A percentile compares a stretch with the other conserved stretches of the same genome.
Evolutionary conservation across 176 grass and related monocot species (phyloP).

Genomic region (Triticum timopheevii): DNA sequence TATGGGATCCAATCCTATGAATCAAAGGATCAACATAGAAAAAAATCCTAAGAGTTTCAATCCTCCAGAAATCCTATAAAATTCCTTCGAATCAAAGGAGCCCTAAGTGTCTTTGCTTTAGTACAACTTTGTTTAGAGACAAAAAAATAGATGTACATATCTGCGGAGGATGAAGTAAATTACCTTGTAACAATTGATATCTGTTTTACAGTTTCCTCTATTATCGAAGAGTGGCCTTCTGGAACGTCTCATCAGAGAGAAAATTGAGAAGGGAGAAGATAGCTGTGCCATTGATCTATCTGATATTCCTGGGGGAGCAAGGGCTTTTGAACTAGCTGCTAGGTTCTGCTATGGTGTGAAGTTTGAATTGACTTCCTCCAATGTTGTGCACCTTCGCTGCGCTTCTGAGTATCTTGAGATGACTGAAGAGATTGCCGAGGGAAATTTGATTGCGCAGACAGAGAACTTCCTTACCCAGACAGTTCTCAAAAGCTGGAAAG

Average conservation of each 20-base stretch:
- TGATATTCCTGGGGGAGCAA: conserved; percentile 64
- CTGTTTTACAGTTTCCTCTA: conserved; percentile 74
- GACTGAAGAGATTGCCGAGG: conserved; percentile 79
- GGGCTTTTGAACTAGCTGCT: conserved; percentile 72
- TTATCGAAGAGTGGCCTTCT: conserved; percentile 89
- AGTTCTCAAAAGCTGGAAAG: conserved; percentile 82
- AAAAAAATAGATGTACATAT: conserved; percentile 13
- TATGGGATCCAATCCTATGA: too few species aligned
- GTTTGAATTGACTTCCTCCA: conserved; percentile 82
- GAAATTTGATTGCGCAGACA: conserved; percentile 72
- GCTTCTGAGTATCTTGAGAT: conserved; percentile 76
- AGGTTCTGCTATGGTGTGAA: conserved; percentile 92
- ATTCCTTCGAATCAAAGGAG: too few species aligned
- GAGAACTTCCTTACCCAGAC: conserved; percentile 70
- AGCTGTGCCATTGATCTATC: conserved; percentile 49
- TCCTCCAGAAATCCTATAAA: too few species aligned
- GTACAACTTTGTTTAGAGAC: not conserved
- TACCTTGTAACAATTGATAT: not conserved
- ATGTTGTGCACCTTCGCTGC: conserved; percentile 71
- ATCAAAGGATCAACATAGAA: too few species aligned
- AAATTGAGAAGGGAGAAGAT: conserved; percentile 56
- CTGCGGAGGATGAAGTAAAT: not conserved
- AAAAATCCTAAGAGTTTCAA: too few species aligned
- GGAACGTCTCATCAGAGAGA: conserved; percentile 68
- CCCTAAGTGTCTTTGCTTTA: too few species aligned